phyloP scores from a whole-genome alignment of 2,329 filamentous ascomycete genomes.

The Gnomoniopsis sp. region DNA sequence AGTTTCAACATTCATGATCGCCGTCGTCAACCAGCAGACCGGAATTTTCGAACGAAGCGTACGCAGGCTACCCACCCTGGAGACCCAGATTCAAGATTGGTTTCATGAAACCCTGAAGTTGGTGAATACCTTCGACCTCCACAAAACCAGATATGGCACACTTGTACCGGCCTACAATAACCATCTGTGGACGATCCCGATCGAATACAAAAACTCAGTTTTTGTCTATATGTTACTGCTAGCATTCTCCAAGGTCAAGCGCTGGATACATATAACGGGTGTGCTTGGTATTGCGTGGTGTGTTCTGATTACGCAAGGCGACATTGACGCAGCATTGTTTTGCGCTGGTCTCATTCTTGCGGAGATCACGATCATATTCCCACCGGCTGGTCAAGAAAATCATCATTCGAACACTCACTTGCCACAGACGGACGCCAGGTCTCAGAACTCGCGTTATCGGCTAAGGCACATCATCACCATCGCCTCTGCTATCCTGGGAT shows the following conservation, averaged over 20 bases:
- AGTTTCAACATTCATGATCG: neutral
- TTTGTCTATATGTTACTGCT: neutral
- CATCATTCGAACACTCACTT: neutral
- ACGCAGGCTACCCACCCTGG: neutral
- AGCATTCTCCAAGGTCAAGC: neutral
- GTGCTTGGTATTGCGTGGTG: neutral
- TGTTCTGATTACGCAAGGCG: slow-evolving; percentile 9
- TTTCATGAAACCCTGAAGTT: neutral
- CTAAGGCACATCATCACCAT: neutral
- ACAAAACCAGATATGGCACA: neutral
- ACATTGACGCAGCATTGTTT: neutral
- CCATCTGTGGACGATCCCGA: neutral
- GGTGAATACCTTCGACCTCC: neutral
- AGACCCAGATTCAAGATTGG: neutral
- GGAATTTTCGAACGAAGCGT: neutral
- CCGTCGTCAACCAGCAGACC: neutral
- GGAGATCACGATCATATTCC: slow-evolving; percentile 18
- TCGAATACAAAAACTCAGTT: neutral
- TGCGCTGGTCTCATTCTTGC: slow-evolving; percentile 20
- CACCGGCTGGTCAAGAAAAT: too few species aligned
- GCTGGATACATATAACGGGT: neutral
- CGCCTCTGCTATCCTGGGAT: neutral
- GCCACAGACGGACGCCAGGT: too few species aligned
- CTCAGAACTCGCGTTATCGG: neutral
- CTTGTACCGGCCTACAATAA: neutral